Evolutionary conservation across 805 yeast genomes (phyloP).

Genomic region (Candida taoyuanica): DNA sequence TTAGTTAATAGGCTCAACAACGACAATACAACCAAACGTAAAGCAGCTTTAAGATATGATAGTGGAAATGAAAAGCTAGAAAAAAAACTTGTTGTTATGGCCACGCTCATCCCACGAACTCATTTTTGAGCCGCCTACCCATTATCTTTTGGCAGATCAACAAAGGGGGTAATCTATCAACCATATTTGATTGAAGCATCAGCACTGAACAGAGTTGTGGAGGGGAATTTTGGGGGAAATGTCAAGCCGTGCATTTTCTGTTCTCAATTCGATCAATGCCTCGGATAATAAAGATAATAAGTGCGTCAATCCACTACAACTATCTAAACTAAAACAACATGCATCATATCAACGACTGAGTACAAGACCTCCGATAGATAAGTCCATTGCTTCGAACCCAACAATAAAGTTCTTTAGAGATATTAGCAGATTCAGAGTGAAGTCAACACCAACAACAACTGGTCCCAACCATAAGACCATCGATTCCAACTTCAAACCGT

Average conservation of each 20-base stretch:
- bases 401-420: constrained; percentile 11
- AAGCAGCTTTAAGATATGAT: background rate
- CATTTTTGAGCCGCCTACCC: too few species aligned
- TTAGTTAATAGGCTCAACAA: background rate
- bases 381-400: constrained; percentile 5
- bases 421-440: constrained; percentile 8
- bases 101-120: constrained; percentile 12
- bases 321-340: background rate
- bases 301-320: background rate
- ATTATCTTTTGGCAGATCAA: too few species aligned
- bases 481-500: constrained; percentile 30
- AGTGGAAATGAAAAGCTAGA: too few species aligned
- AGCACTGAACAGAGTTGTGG: too few species aligned
- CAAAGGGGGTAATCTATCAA: too few species aligned
- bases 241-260: background rate
- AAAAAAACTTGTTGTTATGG: constrained; percentile 3
- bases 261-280: background rate
- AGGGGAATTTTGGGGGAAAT: too few species aligned
- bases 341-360: background rate
- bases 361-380: background rate
- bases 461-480: too few species aligned
- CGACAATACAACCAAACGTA: background rate
- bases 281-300: background rate
- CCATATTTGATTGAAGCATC: too few species aligned
- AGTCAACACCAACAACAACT: background rate